Percentiles rank a stretch among this genome's conserved stretches.
Evolutionary conservation across 306 rosid genomes (phyloP).

Genomic region (Quercus alba): DNA sequence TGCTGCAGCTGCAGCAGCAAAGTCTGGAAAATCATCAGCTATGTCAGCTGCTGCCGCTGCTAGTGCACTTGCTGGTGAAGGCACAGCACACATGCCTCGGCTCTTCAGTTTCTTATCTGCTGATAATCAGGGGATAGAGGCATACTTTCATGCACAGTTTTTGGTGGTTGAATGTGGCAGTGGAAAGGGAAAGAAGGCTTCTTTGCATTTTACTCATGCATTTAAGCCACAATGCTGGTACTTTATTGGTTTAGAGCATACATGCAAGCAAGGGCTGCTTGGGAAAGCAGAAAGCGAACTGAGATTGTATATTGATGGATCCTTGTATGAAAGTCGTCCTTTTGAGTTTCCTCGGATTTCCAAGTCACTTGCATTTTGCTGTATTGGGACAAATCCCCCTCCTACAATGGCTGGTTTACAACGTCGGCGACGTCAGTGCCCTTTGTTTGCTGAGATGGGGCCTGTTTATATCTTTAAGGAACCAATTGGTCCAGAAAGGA

Average conservation of each 20-base stretch:
- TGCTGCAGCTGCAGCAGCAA: conserved; percentile 96
- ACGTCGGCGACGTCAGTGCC: conserved; percentile 98
- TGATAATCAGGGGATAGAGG: conserved; percentile 97
- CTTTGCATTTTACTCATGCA: conserved; percentile 92
- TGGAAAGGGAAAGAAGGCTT: conserved; percentile 93
- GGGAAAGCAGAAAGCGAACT: conserved; percentile 89
- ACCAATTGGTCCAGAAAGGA: conserved; percentile 85
- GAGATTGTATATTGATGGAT: conserved; percentile 82
- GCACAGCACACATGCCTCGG: conserved; percentile 97
- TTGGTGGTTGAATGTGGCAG: conserved; percentile 88
- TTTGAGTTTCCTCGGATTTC: conserved; percentile 93
- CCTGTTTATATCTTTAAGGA: conserved; percentile 95
- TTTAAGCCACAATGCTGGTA: conserved; percentile 99
- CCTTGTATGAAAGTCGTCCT: conserved; percentile 85
- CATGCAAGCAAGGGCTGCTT: conserved; percentile 72
- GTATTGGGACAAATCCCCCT: conserved; percentile 99
- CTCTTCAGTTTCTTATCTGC: conserved; percentile 91
- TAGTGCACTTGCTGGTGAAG: conserved; percentile 99
- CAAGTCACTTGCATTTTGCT: conserved; percentile 94
- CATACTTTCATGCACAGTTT: conserved; percentile 97
- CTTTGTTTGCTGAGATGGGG: conserved; percentile 99
- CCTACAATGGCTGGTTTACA: conserved; percentile 99
- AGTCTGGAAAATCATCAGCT: conserved; percentile 94
- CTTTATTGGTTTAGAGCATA: conserved; percentile 90
- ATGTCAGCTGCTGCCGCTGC: conserved; percentile 99